phyloP scores from a whole-genome alignment of 306 rosid species.

The Sindora glabra region DNA sequence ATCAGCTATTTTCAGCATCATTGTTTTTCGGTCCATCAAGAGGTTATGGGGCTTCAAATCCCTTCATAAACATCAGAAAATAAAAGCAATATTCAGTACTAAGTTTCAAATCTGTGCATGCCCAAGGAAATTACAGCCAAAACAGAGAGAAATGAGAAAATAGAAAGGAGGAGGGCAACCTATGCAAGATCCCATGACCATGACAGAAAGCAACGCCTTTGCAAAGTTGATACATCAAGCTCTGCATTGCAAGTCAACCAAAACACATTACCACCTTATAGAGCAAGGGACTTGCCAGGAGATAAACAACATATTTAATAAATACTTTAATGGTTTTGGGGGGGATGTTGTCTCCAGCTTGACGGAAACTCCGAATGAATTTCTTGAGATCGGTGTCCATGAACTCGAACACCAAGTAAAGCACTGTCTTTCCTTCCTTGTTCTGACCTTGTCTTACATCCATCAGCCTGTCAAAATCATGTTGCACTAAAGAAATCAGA shows the following conservation, averaged over 20 bases:
- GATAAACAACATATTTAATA: not conserved
- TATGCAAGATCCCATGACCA: constrained; percentile 90
- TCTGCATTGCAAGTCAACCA: constrained; percentile 22
- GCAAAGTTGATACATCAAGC: constrained; percentile 90
- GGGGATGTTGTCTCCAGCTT: constrained; percentile 47
- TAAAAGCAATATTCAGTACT: not conserved
- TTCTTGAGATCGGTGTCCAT: constrained; percentile 93
- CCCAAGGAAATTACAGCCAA: not conserved
- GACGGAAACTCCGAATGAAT: constrained; percentile 62
- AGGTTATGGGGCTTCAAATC: constrained; percentile 97
- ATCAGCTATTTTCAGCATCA: constrained; percentile 86
- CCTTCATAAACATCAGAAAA: constrained; percentile 19
- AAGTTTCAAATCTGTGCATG: not conserved
- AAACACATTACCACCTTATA: not conserved
- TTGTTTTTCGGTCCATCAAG: constrained; percentile 75
- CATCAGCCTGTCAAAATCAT: constrained; percentile 37
- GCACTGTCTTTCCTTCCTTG: constrained; percentile 86
- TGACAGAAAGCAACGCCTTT: constrained; percentile 98
- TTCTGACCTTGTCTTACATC: constrained; percentile 90
- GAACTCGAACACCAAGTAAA: constrained; percentile 84
- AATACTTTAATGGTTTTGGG: constrained; percentile 43
- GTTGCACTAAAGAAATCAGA: not conserved
- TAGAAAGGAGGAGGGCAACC: constrained; percentile 19
- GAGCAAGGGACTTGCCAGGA: not conserved
- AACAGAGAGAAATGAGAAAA: not conserved